Percentiles rank a stretch among this genome's conserved stretches.
phyloP scores from a whole-genome alignment of 345 rosid genomes.

The Psidium friedrichsthalianum region DNA sequence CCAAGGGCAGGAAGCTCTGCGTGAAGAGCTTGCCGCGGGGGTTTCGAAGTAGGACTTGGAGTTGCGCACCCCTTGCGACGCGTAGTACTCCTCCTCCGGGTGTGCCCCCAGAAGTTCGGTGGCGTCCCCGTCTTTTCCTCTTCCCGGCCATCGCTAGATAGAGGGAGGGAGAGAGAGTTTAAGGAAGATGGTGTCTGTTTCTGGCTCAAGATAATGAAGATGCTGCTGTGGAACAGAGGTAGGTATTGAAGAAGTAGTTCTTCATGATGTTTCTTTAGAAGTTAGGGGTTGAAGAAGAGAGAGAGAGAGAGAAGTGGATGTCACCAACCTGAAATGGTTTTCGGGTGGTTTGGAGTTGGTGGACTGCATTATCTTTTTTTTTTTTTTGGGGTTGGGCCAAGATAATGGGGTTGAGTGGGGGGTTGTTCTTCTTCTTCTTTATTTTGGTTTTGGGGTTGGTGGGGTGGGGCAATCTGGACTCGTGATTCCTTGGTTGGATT shows the following conservation, averaged over 20 bases:
- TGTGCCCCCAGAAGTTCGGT: slow-evolving; percentile 75
- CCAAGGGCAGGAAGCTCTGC: slow-evolving; percentile 72
- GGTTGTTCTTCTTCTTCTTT: neutral
- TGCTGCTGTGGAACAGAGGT: neutral
- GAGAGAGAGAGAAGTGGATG: neutral
- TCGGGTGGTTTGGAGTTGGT: neutral
- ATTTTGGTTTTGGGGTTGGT: neutral
- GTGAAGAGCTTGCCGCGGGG: slow-evolving; percentile 79
- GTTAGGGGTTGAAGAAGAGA: neutral
- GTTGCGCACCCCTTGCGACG: slow-evolving; percentile 79
- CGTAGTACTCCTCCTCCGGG: slow-evolving; percentile 79
- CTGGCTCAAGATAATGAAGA: neutral
- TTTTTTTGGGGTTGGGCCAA: neutral
- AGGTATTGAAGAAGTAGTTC: neutral
- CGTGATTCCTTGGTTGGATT: neutral
- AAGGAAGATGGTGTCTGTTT: neutral
- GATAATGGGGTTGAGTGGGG: neutral
- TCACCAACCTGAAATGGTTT: neutral
- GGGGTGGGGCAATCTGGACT: neutral
- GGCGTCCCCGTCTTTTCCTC: slow-evolving; percentile 21
- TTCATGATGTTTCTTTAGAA: neutral
- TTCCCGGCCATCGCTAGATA: neutral
- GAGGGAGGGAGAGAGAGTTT: neutral
- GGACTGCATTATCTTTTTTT: neutral
- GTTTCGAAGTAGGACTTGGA: slow-evolving; percentile 70